phyloP scores from a whole-genome alignment of 192 early-diverging fungal species.

The Podila horticola region DNA sequence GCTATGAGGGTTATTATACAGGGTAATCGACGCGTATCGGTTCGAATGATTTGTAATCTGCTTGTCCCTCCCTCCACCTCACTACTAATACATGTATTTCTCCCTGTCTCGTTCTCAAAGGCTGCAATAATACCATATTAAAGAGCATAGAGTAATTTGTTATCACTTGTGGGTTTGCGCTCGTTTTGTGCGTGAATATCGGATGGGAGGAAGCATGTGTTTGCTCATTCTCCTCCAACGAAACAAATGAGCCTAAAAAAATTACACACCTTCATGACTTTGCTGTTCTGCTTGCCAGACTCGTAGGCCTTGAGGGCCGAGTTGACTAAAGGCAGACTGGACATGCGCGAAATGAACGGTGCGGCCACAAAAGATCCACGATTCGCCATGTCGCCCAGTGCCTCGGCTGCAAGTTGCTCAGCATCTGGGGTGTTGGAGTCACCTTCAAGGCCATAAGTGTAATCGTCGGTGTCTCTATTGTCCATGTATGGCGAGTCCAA shows the following conservation, averaged over 20 bases:
- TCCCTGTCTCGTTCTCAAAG: too few species aligned
- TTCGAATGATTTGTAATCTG: background rate
- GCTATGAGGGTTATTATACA: background rate
- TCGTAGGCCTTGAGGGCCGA: constrained; percentile 80
- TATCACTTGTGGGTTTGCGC: too few species aligned
- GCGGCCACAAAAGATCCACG: constrained; percentile 12
- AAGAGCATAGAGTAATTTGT: too few species aligned
- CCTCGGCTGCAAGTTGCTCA: constrained; percentile 42
- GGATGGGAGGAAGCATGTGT: background rate
- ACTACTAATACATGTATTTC: too few species aligned
- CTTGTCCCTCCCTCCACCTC: too few species aligned
- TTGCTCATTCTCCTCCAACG: background rate
- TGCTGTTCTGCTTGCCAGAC: constrained; percentile 70
- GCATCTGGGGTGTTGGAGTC: constrained; percentile 3
- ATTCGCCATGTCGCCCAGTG: constrained; percentile 30
- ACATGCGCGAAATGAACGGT: constrained; percentile 81
- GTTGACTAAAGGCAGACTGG: constrained; percentile 82
- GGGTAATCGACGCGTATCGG: constrained; percentile 26
- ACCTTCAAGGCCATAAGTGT: constrained; percentile 5
- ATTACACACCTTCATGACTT: constrained; percentile 58
- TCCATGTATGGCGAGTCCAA: constrained; percentile 4
- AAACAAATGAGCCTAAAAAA: background rate
- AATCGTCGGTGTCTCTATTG: constrained; percentile 2
- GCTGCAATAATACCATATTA: too few species aligned
- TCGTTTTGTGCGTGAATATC: too few species aligned